These are phyloP conservation scores for Pseudocercospora cruenta DNA, from an alignment of 2,329 filamentous ascomycete genomes.

Conservation along the genomic window DNA sequence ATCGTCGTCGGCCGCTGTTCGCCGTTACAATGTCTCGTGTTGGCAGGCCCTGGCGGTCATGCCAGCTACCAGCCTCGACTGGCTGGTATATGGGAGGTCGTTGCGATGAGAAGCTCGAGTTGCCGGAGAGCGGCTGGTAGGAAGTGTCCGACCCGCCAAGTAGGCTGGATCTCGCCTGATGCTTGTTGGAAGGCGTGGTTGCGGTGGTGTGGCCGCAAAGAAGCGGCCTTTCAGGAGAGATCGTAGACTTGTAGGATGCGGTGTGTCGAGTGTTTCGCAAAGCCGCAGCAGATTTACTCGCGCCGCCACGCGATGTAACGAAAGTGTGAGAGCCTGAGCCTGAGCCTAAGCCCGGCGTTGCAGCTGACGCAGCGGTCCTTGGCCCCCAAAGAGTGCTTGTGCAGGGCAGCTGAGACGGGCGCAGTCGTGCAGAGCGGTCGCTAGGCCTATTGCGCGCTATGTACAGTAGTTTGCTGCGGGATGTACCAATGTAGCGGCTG, in stretches of 20 bases:
- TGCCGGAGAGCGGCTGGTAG: constrained; percentile 54
- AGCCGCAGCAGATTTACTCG: background rate
- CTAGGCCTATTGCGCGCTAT: background rate
- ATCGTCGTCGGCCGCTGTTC: constrained; percentile 37
- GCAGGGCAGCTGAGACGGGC: constrained; percentile 5
- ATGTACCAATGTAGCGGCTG: background rate
- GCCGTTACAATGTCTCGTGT: constrained; percentile 35
- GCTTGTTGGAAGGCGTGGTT: constrained; percentile 52
- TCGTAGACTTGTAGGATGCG: background rate
- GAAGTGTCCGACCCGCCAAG: constrained; percentile 52
- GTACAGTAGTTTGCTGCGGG: background rate
- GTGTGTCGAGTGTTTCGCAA: constrained; percentile 9
- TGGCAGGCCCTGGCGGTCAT: constrained; percentile 57
- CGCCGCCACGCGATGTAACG: constrained; percentile 12
- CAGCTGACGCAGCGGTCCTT: constrained; percentile 3
- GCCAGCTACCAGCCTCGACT: constrained; percentile 48
- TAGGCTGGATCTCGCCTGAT: constrained; percentile 62
- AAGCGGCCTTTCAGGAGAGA: constrained; percentile 25
- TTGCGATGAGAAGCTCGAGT: constrained; percentile 32
- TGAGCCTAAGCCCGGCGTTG: background rate
- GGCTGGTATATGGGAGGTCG: constrained; percentile 32
- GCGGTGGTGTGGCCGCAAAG: constrained; percentile 31
- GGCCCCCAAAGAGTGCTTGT: background rate
- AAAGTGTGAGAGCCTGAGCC: constrained; percentile 8
- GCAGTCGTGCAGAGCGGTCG: background rate